These are phyloP conservation scores for Kluyveromyces sp. DNA, from an alignment of 1,139 yeast species.

Conservation along the genomic window DNA sequence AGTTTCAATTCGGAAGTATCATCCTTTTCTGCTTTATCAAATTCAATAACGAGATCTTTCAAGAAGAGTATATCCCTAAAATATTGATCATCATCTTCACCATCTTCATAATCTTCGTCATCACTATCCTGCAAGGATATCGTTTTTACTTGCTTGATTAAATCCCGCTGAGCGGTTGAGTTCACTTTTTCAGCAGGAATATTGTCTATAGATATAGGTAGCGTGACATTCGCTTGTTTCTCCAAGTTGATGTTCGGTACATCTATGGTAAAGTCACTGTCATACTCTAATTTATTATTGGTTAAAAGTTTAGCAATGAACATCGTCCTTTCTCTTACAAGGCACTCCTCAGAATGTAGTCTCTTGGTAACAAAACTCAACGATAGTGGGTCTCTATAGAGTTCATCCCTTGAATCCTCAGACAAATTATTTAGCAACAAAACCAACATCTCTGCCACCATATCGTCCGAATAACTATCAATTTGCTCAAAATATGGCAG, in stretches of 20 bases:
- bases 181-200: no score
- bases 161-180: neutral
- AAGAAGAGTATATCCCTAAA: slow-evolving; percentile 25
- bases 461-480: slow-evolving; percentile 10
- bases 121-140: slow-evolving; percentile 14
- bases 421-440: slow-evolving; percentile 16
- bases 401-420: slow-evolving; percentile 8
- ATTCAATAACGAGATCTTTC: slow-evolving; percentile 30
- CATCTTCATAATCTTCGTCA: slow-evolving; percentile 15
- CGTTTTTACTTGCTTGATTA: slow-evolving; percentile 4
- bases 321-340: slow-evolving; percentile 32
- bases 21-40: slow-evolving; percentile 14
- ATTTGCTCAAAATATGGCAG: slow-evolving; percentile 12
- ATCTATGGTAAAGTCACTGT: slow-evolving; percentile 24
- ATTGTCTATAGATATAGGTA: neutral
- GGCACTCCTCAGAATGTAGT: slow-evolving; percentile 21
- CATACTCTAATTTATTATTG: slow-evolving; percentile 26
- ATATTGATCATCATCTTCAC: slow-evolving; percentile 11
- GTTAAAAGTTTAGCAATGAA: slow-evolving; percentile 32
- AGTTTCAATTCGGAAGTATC: slow-evolving; percentile 14
- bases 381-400: slow-evolving; percentile 24
- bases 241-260: slow-evolving; percentile 13
- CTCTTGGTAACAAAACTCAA: slow-evolving; percentile 31
- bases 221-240: neutral
- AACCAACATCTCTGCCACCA: slow-evolving; percentile 19